phyloP scores from a whole-genome alignment of 2,329 filamentous ascomycete species.

The Colletotrichum sojae region DNA sequence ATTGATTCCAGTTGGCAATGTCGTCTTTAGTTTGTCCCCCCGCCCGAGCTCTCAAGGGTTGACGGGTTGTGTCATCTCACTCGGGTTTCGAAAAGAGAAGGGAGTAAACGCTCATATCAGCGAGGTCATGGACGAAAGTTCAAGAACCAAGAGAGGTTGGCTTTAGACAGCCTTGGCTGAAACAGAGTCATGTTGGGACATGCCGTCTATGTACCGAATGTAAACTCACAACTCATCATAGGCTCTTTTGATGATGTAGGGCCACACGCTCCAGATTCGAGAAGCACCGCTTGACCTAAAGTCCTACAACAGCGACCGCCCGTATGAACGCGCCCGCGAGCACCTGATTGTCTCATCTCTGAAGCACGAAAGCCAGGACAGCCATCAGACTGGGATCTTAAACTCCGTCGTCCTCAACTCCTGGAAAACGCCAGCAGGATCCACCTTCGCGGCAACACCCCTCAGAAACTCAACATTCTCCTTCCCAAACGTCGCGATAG shows the following conservation, averaged over 20 bases:
- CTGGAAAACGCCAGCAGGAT: constrained; percentile 53
- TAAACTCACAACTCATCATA: not conserved
- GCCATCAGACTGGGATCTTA: constrained; percentile 41
- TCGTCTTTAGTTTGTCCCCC: too few relatives aligned
- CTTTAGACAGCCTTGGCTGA: not conserved
- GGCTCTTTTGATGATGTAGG: not conserved
- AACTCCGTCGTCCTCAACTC: constrained; percentile 49
- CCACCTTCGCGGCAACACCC: constrained; percentile 49
- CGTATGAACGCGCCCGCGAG: too few relatives aligned
- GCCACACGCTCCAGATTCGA: too few relatives aligned
- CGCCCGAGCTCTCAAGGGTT: constrained; percentile 26
- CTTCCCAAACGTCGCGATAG: constrained; percentile 54
- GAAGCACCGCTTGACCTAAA: too few relatives aligned
- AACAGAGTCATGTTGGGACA: not conserved
- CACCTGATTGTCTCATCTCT: too few relatives aligned
- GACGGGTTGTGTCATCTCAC: constrained; percentile 1
- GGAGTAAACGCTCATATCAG: not conserved
- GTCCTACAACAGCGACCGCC: too few relatives aligned
- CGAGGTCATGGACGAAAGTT: not conserved
- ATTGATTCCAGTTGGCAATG: too few relatives aligned
- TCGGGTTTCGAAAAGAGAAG: not conserved
- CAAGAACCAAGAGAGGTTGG: not conserved
- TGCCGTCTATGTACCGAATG: not conserved
- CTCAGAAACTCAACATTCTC: constrained; percentile 51
- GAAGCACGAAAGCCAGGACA: not conserved